phyloP scores from a whole-genome alignment of 2,329 filamentous ascomycete genomes.

The Eutypella sp. region DNA sequence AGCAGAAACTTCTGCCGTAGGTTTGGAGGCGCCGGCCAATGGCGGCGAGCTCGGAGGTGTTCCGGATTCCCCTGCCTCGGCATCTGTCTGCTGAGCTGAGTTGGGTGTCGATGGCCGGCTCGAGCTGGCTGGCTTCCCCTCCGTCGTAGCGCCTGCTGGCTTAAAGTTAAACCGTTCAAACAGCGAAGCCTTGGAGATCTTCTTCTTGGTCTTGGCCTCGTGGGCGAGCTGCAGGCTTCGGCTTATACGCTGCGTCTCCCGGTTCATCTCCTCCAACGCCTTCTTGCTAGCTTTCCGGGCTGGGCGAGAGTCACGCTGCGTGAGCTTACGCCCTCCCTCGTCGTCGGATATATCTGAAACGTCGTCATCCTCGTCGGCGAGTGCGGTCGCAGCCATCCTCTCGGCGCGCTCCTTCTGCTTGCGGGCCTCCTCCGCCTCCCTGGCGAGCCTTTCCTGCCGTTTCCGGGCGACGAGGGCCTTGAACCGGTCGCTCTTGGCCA shows the following conservation, averaged over 20 bases:
- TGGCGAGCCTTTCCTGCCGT: slow-evolving; percentile 62
- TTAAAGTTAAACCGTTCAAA: slow-evolving; percentile 80
- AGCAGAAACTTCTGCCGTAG: slow-evolving; percentile 5
- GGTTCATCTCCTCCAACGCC: slow-evolving; percentile 88
- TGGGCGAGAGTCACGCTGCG: slow-evolving; percentile 62
- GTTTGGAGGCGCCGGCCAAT: slow-evolving; percentile 38
- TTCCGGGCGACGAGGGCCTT: slow-evolving; percentile 70
- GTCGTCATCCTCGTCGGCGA: slow-evolving; percentile 43
- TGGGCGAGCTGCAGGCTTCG: slow-evolving; percentile 89
- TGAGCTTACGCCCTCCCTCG: slow-evolving; percentile 59
- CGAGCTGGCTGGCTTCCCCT: slow-evolving; percentile 45
- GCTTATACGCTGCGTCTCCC: slow-evolving; percentile 87
- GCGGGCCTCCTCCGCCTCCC: slow-evolving; percentile 54
- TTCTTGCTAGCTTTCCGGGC: slow-evolving; percentile 88
- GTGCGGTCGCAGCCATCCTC: slow-evolving; percentile 33
- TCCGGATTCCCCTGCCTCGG: slow-evolving; percentile 45
- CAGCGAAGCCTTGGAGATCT: slow-evolving; percentile 76
- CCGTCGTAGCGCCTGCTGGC: slow-evolving; percentile 31
- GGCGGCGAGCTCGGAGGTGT: slow-evolving; percentile 74
- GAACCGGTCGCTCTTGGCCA: slow-evolving; percentile 54
- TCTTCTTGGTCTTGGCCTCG: slow-evolving; percentile 86
- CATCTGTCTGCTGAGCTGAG: slow-evolving; percentile 42
- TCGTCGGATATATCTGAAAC: slow-evolving; percentile 57
- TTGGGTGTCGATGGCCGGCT: slow-evolving; percentile 46
- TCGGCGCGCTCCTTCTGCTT: slow-evolving; percentile 42